A percentile compares a stretch with the other conserved stretches of the same genome.
These are phyloP conservation scores for Pseudonitzschia multiseries DNA, from an alignment of 108 stramenopile species.

Conservation along the genomic window DNA sequence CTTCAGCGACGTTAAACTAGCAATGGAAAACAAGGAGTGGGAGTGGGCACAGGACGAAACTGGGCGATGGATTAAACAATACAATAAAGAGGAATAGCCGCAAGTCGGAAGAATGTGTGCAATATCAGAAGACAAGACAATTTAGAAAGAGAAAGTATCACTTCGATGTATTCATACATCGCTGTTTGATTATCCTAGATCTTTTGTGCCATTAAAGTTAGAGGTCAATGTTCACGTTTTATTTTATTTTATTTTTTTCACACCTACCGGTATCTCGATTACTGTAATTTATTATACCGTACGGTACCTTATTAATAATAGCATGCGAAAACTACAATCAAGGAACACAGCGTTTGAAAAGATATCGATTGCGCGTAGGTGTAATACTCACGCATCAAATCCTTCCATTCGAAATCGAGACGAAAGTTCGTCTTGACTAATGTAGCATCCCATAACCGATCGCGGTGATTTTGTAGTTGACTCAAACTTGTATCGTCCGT, in stretches of 20 bases:
- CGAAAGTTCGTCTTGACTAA: slow-evolving; percentile 62
- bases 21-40: slow-evolving; percentile 35
- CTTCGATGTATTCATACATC: neutral
- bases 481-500: slow-evolving; percentile 66
- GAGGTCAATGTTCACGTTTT: no score
- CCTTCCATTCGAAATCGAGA: slow-evolving; percentile 62
- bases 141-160: neutral
- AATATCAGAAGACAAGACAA: neutral
- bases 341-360: neutral
- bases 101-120: no score
- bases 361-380: neutral
- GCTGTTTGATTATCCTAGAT: no score
- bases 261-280: no score
- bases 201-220: no score
- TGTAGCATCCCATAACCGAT: slow-evolving; percentile 82
- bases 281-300: no score
- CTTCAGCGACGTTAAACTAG: slow-evolving; percentile 19
- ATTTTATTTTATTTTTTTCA: no score
- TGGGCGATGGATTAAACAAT: slow-evolving; percentile 30
- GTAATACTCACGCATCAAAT: slow-evolving; percentile 12
- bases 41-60: slow-evolving; percentile 24
- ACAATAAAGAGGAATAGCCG: neutral
- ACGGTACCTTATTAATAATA: no score
- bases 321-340: no score
- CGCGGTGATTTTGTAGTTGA: slow-evolving; percentile 39